Evolutionary conservation across 495 filamentous ascomycete genomes (phyloP).

Genomic region (Aspergillus baeticus): DNA sequence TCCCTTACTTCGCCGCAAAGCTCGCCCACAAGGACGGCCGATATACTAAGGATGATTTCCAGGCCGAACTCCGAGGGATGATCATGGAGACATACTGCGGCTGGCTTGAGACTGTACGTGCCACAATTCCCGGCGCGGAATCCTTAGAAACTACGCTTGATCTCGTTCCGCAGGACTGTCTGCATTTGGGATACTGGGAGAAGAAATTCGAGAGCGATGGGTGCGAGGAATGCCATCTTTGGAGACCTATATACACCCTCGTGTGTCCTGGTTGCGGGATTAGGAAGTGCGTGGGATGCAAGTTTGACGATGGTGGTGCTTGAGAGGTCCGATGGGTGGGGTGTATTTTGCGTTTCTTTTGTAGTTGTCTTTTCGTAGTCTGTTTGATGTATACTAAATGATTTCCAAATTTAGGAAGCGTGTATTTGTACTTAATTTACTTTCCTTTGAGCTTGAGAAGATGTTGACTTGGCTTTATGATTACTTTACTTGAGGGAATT

Average conservation of each 20-base stretch:
- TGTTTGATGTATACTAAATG: no score
- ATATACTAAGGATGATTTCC: constrained; percentile 28
- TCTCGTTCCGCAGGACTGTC: constrained; percentile 14
- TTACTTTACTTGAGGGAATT: no score
- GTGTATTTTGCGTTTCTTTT: not conserved
- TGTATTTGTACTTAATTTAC: no score
- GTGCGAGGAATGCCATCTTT: constrained; percentile 32
- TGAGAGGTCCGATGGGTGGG: not conserved
- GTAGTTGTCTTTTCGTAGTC: not conserved
- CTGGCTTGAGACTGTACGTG: constrained; percentile 25
- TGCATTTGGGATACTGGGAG: constrained; percentile 33
- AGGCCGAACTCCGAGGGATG: constrained; percentile 28
- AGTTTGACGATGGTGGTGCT: constrained; percentile 18
- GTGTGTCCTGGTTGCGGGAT: constrained; percentile 33
- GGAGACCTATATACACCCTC: constrained; percentile 32
- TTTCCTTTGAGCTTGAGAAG: no score
- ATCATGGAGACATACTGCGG: constrained; percentile 28
- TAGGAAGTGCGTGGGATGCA: constrained; percentile 35
- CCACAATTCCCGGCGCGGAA: constrained; percentile 11
- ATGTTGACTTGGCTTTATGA: no score
- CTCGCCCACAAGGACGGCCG: constrained; percentile 18
- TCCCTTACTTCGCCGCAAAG: constrained; percentile 28
- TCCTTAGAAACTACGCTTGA: not conserved
- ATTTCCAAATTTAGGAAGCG: not conserved
- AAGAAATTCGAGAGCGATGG: constrained; percentile 20